Percentiles rank a stretch among this genome's conserved stretches.
Conservation (phyloP, 345 rosid species). For the Raphanus sativus region DNA sequence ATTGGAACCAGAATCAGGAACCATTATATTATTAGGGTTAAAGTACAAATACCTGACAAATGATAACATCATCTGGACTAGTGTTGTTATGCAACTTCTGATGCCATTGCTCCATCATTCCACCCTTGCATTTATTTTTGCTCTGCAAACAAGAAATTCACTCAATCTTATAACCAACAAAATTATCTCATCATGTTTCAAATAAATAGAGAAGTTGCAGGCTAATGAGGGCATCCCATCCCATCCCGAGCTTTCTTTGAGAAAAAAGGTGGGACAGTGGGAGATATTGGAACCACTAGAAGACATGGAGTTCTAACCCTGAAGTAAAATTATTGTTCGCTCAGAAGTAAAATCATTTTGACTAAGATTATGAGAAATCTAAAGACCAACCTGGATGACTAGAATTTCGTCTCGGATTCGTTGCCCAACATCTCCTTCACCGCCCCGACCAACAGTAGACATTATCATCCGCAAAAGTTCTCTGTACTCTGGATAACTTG, state of each 20-base stretch:
- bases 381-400: slow-evolving; percentile 80
- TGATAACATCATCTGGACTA: slow-evolving; percentile 96
- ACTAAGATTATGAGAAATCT: slow-evolving; percentile 12
- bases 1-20: not conserved
- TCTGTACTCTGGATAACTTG: slow-evolving; percentile 57
- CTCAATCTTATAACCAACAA: not conserved
- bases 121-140: slow-evolving; percentile 93
- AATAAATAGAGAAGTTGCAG: slow-evolving; percentile 22
- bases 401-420: slow-evolving; percentile 96
- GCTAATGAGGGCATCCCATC: slow-evolving; percentile 7
- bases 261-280: slow-evolving; percentile 9
- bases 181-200: slow-evolving; percentile 3
- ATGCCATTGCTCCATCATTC: slow-evolving; percentile 99
- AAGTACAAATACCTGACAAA: slow-evolving; percentile 75
- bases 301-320: slow-evolving; percentile 3
- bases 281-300: not conserved
- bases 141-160: slow-evolving; percentile 50
- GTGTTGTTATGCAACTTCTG: slow-evolving; percentile 98
- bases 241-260: not conserved
- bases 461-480: slow-evolving; percentile 83
- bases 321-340: not conserved
- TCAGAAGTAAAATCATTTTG: not conserved
- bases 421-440: slow-evolving; percentile 99
- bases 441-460: slow-evolving; percentile 98
- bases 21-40: not conserved